A percentile compares a stretch with the other conserved stretches of the same genome.
Conservation (phyloP, 176 grass and related monocot species). For the Luzula sylvatica region DNA sequence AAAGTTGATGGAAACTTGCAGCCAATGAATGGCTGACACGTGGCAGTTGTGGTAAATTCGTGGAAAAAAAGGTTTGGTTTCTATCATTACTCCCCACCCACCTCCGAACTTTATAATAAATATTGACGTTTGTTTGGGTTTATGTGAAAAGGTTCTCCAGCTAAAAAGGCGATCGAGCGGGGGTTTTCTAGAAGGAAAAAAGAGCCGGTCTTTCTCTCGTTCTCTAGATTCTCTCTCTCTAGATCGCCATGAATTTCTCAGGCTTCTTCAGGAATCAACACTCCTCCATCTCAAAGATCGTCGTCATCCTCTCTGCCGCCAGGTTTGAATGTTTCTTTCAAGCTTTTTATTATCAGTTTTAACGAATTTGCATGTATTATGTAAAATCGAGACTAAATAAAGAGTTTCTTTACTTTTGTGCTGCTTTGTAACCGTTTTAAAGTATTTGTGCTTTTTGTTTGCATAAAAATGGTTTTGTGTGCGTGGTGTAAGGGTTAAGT, state of each 20-base stretch:
- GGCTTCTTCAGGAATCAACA: slow-evolving; percentile 18
- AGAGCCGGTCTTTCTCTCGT: background rate
- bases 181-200: background rate
- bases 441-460: background rate
- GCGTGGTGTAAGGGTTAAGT: background rate
- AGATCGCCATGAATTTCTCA: slow-evolving; percentile 18
- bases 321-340: slow-evolving; percentile 23
- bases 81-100: too few relatives aligned
- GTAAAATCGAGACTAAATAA: background rate
- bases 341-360: background rate
- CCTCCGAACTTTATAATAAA: too few relatives aligned
- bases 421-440: background rate
- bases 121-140: background rate
- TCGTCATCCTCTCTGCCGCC: slow-evolving; percentile 60
- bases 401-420: background rate
- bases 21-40: too few relatives aligned
- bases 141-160: background rate
- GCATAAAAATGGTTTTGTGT: background rate
- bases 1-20: background rate
- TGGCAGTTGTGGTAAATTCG: too few relatives aligned
- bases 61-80: too few relatives aligned
- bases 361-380: background rate
- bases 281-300: slow-evolving; percentile 50
- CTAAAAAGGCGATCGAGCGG: background rate
- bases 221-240: slow-evolving; percentile 4